Evolutionary conservation across 2,329 filamentous ascomycete species (phyloP), one percentile per base, ranked within the genome.

Genomic region (Trichoderma aggressivum): DNA sequence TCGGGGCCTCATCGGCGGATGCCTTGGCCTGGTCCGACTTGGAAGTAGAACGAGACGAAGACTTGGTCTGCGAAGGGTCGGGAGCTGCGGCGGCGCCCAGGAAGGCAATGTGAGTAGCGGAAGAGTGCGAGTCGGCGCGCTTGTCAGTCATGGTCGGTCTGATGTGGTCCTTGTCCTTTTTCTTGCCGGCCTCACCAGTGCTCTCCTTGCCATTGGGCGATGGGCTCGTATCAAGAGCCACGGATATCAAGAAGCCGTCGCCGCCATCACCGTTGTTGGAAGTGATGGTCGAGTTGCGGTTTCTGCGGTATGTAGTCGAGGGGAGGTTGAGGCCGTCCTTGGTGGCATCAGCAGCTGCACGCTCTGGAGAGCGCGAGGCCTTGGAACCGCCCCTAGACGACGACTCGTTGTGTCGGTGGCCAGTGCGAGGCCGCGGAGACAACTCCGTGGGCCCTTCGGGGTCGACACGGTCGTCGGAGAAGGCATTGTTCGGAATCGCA

Each of bases 41-140:
- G 67, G 82, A 88, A 56, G 82, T 81, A 79, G 82, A 87, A 76
- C 81, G 86, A 73, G 78, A 81, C 71, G 83, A 82, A 62, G 82
- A 80, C 76, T 85, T 90, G 28, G 84, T 81, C 60, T 87, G 84
- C 1, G 85, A 83, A 47, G 86, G 87, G 34, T 88, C 84, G 28
- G 89, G 55, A n/a, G 65, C 26, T 32, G 65, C 28, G n/a, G 65
- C 65, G 7, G 94, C 96, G 77, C 97, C 93, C 79, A 97, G 94
- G 79, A 94, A 97, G 26, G 94, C 92, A 76, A 97, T 97, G 77
- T 97, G 94, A n/a, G 94, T 93, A 18, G 93, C 94, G 2, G 90
- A 87, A 72, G 83, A 79, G 70, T 84, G 83, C 1, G 86, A 86
- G 56, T 87, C 86, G 18, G 77, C 77, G 61, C 84, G 85, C 75